Base-by-base conservation (phyloP, 768 basidiomycete species). In the Sarcomyxa edulis region DNA sequence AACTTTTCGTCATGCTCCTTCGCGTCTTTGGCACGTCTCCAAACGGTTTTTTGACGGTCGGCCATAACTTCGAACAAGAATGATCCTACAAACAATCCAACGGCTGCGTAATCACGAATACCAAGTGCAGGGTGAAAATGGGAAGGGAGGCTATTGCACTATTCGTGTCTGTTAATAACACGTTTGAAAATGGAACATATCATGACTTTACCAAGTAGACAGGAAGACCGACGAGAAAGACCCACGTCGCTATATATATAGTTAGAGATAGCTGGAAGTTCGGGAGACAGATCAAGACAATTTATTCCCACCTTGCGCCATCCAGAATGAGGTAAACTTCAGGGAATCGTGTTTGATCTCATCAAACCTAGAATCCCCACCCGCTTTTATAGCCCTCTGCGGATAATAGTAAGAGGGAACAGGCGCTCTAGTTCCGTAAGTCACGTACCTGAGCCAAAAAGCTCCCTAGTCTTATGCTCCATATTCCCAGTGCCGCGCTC, bases 1-100 rank as follows among this genome's bases (percentile, higher is more conserved):
- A 88, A 86, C 48, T 73, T 68, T 46, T 87, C 78, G 32, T 82
- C 70, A 50, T 88, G 84, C 43, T 77, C 58, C 54, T 83, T 81
- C 12, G 62, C 62, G 12, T 81, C 63, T 50, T 78, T 81, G 1
- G 64, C 71, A 21, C 54, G 55, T 27, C 80, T 63, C 85, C 84
- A 86, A 1, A 59, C 54, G 3, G 68, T 56, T 55, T 89, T 88
- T 58, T 87, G 81, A 28, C 56, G 45, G 56, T 86, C 84, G 1
- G 82, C 80, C 26, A 72, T 50, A 8, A 76, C 68, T 53, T 87
- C 84, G 23, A 83, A 64, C 3, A 76, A 49, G 49, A 86, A 70
- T 0, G 78, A 81, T 5, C 59, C 56, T 1, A 68, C 64, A 55
- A 73, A 78, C n/a, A 86, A 46, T 0, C 66, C 70, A 27, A 78